Conservation (phyloP, 306 rosid species). For the Vicia sativa region DNA sequence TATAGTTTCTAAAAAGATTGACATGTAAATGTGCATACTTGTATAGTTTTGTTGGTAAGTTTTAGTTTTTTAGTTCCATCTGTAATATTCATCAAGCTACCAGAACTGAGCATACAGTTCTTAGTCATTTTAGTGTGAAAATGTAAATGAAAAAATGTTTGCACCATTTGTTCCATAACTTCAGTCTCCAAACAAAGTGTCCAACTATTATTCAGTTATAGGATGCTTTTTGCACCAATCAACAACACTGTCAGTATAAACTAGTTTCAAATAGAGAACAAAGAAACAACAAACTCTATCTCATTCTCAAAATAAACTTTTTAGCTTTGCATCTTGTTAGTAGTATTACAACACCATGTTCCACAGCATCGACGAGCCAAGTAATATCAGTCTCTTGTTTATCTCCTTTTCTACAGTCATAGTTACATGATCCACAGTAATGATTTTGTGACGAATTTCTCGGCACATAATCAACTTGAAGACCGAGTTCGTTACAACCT, state of each 20-base stretch:
- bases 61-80: conserved; percentile 11
- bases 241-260: no score
- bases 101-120: background rate
- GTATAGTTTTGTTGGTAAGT: conserved; percentile 16
- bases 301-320: conserved; percentile 55
- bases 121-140: background rate
- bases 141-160: no score
- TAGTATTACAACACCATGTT: conserved; percentile 72
- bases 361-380: conserved; percentile 91
- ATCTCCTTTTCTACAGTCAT: conserved; percentile 72
- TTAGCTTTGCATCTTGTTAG: conserved; percentile 76
- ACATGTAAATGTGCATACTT: background rate
- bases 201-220: no score
- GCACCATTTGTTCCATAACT: no score
- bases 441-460: conserved; percentile 68
- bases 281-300: no score
- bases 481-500: conserved; percentile 77
- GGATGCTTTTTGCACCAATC: no score
- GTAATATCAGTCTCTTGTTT: conserved; percentile 77
- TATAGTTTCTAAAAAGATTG: background rate
- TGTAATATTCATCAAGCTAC: background rate
- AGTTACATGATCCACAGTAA: conserved; percentile 77
- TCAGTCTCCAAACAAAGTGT: no score
- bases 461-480: conserved; percentile 64
- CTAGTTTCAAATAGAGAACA: no score